A percentile compares a stretch with the other conserved stretches of the same genome.
Evolutionary conservation across 345 rosid species (phyloP).

Genomic region (Euclidium syriacum): DNA sequence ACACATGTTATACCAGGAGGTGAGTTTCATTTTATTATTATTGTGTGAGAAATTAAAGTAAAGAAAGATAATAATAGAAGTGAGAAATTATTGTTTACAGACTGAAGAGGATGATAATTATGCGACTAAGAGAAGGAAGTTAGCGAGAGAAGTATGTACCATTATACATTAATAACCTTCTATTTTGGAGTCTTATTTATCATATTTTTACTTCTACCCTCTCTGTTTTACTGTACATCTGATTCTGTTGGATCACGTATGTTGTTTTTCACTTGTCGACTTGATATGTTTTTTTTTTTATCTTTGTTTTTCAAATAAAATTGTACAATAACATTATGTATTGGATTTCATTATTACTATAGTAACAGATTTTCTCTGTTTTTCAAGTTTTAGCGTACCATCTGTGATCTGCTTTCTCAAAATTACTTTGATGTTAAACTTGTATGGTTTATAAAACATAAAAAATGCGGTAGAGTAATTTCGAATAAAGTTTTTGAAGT

Average conservation of each 20-base stretch:
- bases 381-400: neutral
- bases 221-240: constrained; percentile 11
- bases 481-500: no score
- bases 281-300: neutral
- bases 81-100: no score
- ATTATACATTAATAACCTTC: constrained; percentile 16
- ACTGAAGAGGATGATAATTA: constrained; percentile 23
- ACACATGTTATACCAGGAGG: constrained; percentile 52
- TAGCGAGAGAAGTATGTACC: constrained; percentile 22
- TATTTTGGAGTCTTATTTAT: neutral
- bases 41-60: neutral
- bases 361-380: neutral
- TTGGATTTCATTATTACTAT: neutral
- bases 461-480: no score
- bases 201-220: neutral
- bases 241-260: constrained; percentile 18
- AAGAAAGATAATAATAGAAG: neutral
- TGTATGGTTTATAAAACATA: no score
- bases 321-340: constrained; percentile 12
- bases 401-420: no score
- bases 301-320: neutral
- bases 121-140: constrained; percentile 23
- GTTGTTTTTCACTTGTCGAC: constrained; percentile 7
- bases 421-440: no score
- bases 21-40: neutral